Conservation (phyloP, 768 basidiomycete genomes). For the Boletales sp. region DNA sequence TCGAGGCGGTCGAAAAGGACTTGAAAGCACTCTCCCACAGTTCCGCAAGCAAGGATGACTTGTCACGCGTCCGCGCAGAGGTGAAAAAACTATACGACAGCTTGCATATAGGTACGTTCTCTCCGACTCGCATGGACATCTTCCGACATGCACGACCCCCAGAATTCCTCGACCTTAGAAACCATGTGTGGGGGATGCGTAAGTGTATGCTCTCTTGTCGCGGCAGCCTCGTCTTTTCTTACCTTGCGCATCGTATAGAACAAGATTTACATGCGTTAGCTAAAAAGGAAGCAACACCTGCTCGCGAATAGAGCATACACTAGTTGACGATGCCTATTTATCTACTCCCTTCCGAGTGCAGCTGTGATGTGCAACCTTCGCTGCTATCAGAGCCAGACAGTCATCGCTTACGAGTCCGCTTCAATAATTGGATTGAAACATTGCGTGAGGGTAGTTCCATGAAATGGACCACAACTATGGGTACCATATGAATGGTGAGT, state of each 20-base stretch:
- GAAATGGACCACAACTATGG: too few relatives aligned
- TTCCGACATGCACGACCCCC: not conserved
- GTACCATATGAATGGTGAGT: too few relatives aligned
- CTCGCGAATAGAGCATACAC: conserved; percentile 45
- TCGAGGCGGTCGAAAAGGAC: conserved; percentile 88
- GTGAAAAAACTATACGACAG: conserved; percentile 86
- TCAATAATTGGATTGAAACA: too few relatives aligned
- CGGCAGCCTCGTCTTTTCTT: not conserved
- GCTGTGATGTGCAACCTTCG: not conserved
- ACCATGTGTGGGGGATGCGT: conserved; percentile 89
- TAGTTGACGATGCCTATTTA: not conserved
- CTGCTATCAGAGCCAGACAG: not conserved
- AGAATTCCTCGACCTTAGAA: conserved; percentile 80
- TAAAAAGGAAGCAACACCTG: conserved; percentile 62
- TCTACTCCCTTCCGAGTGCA: not conserved
- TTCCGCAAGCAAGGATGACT: conserved; percentile 76
- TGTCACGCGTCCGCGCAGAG: conserved; percentile 71
- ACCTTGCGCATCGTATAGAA: conserved; percentile 40
- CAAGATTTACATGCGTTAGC: conserved; percentile 74
- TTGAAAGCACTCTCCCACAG: conserved; percentile 67
- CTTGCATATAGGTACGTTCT: conserved; percentile 65
- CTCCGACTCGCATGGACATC: not conserved
- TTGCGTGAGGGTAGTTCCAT: too few relatives aligned
- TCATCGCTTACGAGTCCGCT: not conserved
- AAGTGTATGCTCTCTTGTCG: conserved; percentile 33